Evolutionary conservation across 2,329 filamentous ascomycete genomes (phyloP).

Genomic region (Grosmannia clavigera): DNA sequence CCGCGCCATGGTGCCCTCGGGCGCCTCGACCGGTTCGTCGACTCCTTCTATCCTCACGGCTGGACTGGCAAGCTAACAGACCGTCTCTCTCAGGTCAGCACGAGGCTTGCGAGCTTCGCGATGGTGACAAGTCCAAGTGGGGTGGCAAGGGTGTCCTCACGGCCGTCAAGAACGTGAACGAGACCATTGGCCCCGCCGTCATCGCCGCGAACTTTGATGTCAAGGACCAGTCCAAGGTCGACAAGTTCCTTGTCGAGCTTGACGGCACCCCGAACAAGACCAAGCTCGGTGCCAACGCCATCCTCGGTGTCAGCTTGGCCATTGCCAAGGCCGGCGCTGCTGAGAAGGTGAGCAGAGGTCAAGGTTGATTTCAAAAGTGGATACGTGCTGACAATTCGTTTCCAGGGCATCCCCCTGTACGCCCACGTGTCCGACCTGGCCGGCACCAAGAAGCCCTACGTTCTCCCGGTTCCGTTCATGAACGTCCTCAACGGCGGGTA

Average conservation of each 20-base stretch:
- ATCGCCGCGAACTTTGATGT: constrained; percentile 76
- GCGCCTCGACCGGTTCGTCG: constrained; percentile 78
- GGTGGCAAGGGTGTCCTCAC: constrained; percentile 77
- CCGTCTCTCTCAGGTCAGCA: constrained; percentile 52
- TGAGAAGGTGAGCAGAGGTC: constrained; percentile 49
- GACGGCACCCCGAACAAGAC: constrained; percentile 80
- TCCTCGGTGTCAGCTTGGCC: constrained; percentile 73
- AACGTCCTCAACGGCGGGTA: constrained; percentile 45
- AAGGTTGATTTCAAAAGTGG: not conserved
- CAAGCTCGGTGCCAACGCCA: constrained; percentile 79
- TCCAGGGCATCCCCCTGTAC: constrained; percentile 66
- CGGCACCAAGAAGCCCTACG: constrained; percentile 38
- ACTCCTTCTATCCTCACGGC: not conserved
- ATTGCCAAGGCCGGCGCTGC: constrained; percentile 82
- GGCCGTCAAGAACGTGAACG: constrained; percentile 79
- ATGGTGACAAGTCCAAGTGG: constrained; percentile 81
- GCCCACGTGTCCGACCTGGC: constrained; percentile 79
- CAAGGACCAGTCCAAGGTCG: constrained; percentile 73
- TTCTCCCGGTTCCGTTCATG: constrained; percentile 7
- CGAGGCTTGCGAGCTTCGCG: constrained; percentile 83
- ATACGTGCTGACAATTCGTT: not conserved
- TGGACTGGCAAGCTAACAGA: not conserved
- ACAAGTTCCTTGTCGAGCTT: constrained; percentile 74
- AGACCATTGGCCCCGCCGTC: constrained; percentile 63
- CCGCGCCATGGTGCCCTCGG: constrained; percentile 94